Evolutionary conservation across 768 basidiomycete genomes (phyloP).

Genomic region (Xerocomus brunneocitrinus): DNA sequence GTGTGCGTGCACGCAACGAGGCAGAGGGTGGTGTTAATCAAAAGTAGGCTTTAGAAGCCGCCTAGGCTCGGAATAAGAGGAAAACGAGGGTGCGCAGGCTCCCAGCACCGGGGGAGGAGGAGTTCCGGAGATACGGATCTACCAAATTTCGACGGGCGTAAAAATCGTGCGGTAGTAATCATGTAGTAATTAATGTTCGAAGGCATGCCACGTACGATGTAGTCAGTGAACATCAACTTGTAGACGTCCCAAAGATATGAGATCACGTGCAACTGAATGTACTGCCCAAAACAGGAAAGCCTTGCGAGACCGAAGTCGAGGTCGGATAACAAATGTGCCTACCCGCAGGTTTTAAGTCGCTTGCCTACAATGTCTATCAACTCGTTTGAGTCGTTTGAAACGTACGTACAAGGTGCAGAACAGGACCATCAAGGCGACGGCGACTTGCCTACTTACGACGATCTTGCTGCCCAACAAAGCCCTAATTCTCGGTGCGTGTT

Average conservation of each 20-base stretch:
- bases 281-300: neutral
- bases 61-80: neutral
- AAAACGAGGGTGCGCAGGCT: neutral
- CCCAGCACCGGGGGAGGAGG: neutral
- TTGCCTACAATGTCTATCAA: constrained; percentile 17
- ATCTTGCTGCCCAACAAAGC: constrained; percentile 69
- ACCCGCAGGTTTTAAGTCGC: neutral
- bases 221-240: neutral
- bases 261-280: constrained; percentile 12
- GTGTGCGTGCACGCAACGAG: neutral
- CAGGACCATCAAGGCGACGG: constrained; percentile 43
- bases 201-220: neutral
- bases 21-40: neutral
- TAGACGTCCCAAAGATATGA: neutral
- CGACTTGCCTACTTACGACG: constrained; percentile 74
- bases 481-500: constrained; percentile 71
- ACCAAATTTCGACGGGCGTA: neutral
- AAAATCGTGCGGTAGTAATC: too few species aligned
- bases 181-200: neutral
- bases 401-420: constrained; percentile 33
- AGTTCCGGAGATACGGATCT: neutral
- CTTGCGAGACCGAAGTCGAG: neutral
- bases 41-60: neutral
- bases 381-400: constrained; percentile 22
- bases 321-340: neutral